phyloP scores from a whole-genome alignment of 306 rosid genomes.

The Vigna nakashimae region DNA sequence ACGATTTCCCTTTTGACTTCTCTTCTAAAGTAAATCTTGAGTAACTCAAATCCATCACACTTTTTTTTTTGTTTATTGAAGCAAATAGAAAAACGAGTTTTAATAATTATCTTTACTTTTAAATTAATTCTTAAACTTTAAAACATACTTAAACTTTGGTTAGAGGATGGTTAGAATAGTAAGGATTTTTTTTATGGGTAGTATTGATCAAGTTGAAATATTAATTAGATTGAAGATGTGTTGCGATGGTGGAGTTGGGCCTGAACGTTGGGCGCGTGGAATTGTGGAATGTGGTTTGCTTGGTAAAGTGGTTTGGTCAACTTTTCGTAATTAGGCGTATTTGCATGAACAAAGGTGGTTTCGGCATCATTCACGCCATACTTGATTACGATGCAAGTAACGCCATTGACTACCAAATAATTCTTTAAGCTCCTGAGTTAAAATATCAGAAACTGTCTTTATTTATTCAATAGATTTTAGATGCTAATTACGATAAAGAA shows the following conservation, averaged over 20 bases:
- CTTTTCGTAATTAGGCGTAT: slow-evolving; percentile 60
- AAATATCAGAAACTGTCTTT: background rate
- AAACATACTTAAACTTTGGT: too few species aligned
- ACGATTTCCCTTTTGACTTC: slow-evolving; percentile 64
- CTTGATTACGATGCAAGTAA: slow-evolving; percentile 62
- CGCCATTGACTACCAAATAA: slow-evolving; percentile 48
- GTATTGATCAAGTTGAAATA: background rate
- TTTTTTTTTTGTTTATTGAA: too few species aligned
- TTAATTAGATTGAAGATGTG: background rate
- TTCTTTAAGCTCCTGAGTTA: background rate
- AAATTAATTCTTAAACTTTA: too few species aligned
- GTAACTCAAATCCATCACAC: too few species aligned
- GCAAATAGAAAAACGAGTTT: too few species aligned
- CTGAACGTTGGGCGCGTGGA: slow-evolving; percentile 52
- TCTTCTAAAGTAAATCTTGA: background rate
- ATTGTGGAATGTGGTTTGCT: slow-evolving; percentile 36
- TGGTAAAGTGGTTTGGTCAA: slow-evolving; percentile 59
- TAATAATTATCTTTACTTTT: too few species aligned
- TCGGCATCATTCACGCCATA: slow-evolving; percentile 50
- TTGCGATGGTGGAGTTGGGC: slow-evolving; percentile 56
- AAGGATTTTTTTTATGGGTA: too few species aligned
- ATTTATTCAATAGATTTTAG: background rate
- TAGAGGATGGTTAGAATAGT: too few species aligned
- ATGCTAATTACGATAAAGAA: background rate
- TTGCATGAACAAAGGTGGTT: slow-evolving; percentile 44